These are phyloP conservation scores for Physaria fendleri DNA, from an alignment of 345 rosid species.

Conservation along the genomic window DNA sequence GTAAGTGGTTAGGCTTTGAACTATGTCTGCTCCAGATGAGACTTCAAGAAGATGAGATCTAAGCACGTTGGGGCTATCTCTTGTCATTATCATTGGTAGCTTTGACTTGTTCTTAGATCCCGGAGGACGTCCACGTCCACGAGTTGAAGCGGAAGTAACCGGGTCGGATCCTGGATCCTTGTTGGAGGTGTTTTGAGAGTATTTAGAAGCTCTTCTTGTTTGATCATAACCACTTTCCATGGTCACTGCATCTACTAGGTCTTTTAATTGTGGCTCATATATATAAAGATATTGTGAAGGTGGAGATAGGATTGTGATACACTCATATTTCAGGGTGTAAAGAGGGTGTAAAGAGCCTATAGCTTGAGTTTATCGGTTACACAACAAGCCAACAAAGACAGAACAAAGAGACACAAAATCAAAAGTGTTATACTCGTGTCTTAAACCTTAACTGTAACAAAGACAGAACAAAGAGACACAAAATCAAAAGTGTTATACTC, in stretches of 20 bases:
- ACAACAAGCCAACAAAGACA: conserved; percentile 29
- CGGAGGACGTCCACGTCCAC: conserved; percentile 61
- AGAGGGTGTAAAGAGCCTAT: conserved; percentile 29
- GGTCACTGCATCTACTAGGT: no score
- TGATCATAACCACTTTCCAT: conserved; percentile 35
- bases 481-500: conserved; percentile 10
- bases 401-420: conserved; percentile 25
- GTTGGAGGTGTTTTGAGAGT: conserved; percentile 37
- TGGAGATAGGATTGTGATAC: conserved; percentile 9
- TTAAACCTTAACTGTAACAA: conserved; percentile 34
- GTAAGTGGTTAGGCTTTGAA: conserved; percentile 44
- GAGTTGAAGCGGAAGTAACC: conserved; percentile 19
- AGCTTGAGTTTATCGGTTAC: conserved; percentile 35
- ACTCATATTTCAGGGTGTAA: no score
- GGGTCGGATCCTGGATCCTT: conserved; percentile 29
- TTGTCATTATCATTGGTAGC: conserved; percentile 63
- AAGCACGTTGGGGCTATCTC: conserved; percentile 75
- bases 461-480: conserved; percentile 27
- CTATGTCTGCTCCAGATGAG: conserved; percentile 52
- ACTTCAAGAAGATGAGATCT: conserved; percentile 71
- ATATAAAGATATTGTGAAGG: conserved; percentile 5
- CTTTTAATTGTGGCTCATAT: conserved; percentile 17
- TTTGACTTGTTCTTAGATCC: conserved; percentile 76
- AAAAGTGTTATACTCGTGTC: conserved; percentile 18
- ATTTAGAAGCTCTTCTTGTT: conserved; percentile 26